Percentiles rank a stretch among this genome's conserved stretches.
Evolutionary conservation across 1,284 basidiomycete species (phyloP).

Genomic region (Prillingera fragicola): DNA sequence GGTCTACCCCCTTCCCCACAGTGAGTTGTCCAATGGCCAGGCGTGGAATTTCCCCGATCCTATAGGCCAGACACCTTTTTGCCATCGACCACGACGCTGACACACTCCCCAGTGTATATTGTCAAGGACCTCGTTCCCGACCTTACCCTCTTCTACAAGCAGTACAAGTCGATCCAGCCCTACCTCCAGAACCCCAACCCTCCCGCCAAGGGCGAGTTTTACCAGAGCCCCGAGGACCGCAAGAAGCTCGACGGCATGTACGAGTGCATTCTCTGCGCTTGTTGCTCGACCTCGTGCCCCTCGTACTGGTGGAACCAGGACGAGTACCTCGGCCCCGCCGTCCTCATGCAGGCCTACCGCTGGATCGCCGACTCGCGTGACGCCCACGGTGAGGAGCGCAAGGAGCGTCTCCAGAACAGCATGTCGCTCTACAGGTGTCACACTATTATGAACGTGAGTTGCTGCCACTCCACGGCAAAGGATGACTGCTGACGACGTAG

Average conservation of each 20-base stretch:
- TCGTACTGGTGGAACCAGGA: constrained; percentile 99
- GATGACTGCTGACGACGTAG: no score
- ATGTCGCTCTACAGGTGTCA: constrained; percentile 89
- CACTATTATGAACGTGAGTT: constrained; percentile 87
- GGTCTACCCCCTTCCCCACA: constrained; percentile 98
- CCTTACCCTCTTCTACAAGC: constrained; percentile 63
- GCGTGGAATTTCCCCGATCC: background rate
- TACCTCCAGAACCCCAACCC: constrained; percentile 88
- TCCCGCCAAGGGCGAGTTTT: constrained; percentile 64
- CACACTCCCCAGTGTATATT: no score
- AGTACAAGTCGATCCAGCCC: constrained; percentile 98
- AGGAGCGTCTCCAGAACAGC: constrained; percentile 89
- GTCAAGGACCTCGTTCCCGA: constrained; percentile 94
- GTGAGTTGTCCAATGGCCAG: constrained; percentile 58
- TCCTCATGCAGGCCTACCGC: constrained; percentile 89
- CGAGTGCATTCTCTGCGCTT: constrained; percentile 71
- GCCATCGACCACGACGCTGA: no score
- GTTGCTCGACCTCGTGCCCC: constrained; percentile 94
- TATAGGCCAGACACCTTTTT: no score
- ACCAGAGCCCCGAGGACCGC: constrained; percentile 86
- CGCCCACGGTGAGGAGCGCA: constrained; percentile 70
- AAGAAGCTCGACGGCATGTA: constrained; percentile 96
- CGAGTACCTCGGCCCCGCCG: constrained; percentile 94
- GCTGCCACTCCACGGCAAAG: no score
- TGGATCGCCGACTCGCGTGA: constrained; percentile 99